Evolutionary conservation across 2,329 filamentous ascomycete genomes (phyloP).

Genomic region (Colletotrichum sp.): DNA sequence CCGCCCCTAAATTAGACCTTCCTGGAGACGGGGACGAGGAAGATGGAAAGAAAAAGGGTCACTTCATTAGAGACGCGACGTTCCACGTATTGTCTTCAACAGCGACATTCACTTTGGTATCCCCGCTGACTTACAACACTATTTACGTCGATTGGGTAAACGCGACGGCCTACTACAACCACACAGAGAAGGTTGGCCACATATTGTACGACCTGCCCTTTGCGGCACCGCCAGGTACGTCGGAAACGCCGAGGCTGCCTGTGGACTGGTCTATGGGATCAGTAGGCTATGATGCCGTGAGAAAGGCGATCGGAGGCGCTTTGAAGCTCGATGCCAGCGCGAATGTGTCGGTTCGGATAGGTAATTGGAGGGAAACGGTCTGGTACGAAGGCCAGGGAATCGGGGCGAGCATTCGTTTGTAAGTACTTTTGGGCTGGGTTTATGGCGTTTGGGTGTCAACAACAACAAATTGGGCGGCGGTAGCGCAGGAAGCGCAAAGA

Average conservation of each 20-base stretch:
- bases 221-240: slow-evolving; percentile 75
- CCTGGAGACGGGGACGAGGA: slow-evolving; percentile 56
- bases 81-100: slow-evolving; percentile 89
- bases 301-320: slow-evolving; percentile 78
- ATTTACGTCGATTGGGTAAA: slow-evolving; percentile 81
- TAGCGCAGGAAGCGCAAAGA: not conserved
- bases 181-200: slow-evolving; percentile 75
- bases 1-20: slow-evolving; percentile 69
- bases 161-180: slow-evolving; percentile 85
- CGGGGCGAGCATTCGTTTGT: slow-evolving; percentile 66
- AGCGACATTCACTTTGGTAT: slow-evolving; percentile 82
- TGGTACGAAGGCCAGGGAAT: slow-evolving; percentile 75
- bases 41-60: slow-evolving; percentile 48
- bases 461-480: not conserved
- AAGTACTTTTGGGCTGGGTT: slow-evolving; percentile 24
- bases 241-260: slow-evolving; percentile 76
- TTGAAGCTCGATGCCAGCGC: slow-evolving; percentile 82
- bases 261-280: slow-evolving; percentile 80
- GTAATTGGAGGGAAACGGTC: slow-evolving; percentile 74
- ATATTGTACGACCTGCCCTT: slow-evolving; percentile 81
- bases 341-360: slow-evolving; percentile 75
- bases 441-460: not conserved
- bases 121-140: slow-evolving; percentile 75
- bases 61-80: slow-evolving; percentile 85
- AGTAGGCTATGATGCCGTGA: slow-evolving; percentile 83